Conservation (phyloP, 345 rosid species). For the Citrus australasica region DNA sequence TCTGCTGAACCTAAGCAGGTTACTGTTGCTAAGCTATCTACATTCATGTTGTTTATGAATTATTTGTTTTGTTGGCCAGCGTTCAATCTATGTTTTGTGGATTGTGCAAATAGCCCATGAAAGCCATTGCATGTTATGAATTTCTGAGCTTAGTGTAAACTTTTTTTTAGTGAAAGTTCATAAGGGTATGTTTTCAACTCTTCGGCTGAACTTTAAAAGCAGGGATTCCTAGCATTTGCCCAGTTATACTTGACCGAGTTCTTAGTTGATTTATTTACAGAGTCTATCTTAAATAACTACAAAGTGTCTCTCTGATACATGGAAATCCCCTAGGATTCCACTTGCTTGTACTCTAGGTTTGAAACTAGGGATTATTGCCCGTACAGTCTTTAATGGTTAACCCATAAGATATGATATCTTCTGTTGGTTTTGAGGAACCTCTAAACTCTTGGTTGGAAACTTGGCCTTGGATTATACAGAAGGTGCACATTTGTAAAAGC, state of each 20-base stretch:
- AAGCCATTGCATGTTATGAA: not conserved
- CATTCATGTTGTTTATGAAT: not conserved
- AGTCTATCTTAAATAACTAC: not conserved
- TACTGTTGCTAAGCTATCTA: constrained; percentile 8
- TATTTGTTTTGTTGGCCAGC: not conserved
- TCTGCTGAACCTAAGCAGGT: constrained; percentile 75
- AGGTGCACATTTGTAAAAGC: not conserved
- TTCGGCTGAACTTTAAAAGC: not conserved
- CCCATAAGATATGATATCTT: not conserved
- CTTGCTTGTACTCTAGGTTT: not conserved
- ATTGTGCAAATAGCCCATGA: not conserved
- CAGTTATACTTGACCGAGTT: not conserved
- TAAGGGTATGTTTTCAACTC: not conserved
- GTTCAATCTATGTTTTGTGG: not conserved
- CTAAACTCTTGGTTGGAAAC: not conserved
- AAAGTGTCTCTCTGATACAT: not conserved
- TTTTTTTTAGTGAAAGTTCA: not conserved
- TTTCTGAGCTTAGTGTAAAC: not conserved
- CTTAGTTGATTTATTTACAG: not conserved
- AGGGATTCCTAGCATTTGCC: not conserved
- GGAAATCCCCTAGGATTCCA: not conserved
- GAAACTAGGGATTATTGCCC: not conserved
- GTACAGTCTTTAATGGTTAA: not conserved
- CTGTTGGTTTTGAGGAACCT: not conserved
- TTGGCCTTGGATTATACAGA: not conserved